Evolutionary conservation across 805 yeast species (phyloP).

Genomic region (Wickerhamomyces mucosus): DNA sequence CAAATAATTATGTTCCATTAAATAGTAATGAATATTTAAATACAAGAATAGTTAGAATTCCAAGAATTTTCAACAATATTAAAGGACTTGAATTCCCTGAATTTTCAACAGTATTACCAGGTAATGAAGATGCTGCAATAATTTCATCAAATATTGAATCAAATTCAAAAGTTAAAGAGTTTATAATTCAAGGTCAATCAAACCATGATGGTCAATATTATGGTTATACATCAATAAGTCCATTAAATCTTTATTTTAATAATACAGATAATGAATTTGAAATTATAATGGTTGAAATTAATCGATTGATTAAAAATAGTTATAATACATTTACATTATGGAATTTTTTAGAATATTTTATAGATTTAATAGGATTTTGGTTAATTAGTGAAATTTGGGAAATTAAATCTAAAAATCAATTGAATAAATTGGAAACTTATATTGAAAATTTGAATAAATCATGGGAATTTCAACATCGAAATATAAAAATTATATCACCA

Average conservation of each 20-base stretch:
- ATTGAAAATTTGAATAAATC: slow-evolving; percentile 24
- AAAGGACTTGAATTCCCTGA: slow-evolving; percentile 35
- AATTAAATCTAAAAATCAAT: slow-evolving; percentile 18
- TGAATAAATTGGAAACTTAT: slow-evolving; percentile 35
- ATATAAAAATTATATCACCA: slow-evolving; percentile 39
- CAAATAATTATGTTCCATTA: slow-evolving; percentile 37
- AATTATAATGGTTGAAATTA: slow-evolving; percentile 34
- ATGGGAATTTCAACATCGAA: slow-evolving; percentile 14
- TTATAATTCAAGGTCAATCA: slow-evolving; percentile 26
- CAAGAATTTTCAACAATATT: slow-evolving; percentile 37
- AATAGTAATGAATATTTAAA: slow-evolving; percentile 20
- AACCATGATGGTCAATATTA: slow-evolving; percentile 34
- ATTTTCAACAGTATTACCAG: slow-evolving; percentile 48
- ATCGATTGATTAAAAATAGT: slow-evolving; percentile 30
- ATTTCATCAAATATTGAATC: slow-evolving; percentile 3
- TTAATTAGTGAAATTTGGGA: slow-evolving; percentile 29
- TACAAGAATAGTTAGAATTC: slow-evolving; percentile 58
- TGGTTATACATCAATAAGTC: slow-evolving; percentile 47
- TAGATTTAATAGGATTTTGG: slow-evolving; percentile 33
- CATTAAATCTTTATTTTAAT: slow-evolving; percentile 30
- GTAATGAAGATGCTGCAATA: slow-evolving; percentile 57
- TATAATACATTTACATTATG: slow-evolving; percentile 29
- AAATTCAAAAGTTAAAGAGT: too few relatives aligned
- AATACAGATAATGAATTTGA: slow-evolving; percentile 31
- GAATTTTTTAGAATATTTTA: slow-evolving; percentile 27